phyloP scores from a whole-genome alignment of 2,329 filamentous ascomycete genomes.

The Epichloe baconii region DNA sequence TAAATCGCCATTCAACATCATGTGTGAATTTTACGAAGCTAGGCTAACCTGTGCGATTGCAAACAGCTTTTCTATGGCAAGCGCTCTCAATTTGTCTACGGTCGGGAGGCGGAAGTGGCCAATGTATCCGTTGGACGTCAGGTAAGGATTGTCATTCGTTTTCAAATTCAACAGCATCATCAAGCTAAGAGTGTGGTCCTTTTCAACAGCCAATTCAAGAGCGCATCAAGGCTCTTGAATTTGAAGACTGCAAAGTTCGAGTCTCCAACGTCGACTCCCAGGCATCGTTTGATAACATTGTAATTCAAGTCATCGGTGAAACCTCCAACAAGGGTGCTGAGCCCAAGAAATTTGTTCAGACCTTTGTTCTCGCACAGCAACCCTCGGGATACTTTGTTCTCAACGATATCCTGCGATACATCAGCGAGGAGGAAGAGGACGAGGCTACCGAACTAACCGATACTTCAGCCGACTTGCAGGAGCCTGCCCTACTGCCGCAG shows the following conservation, averaged over 20 bases:
- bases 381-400: constrained; percentile 95
- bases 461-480: constrained; percentile 12
- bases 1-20: constrained; percentile 24
- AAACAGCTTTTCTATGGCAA: constrained; percentile 83
- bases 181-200: constrained; percentile 6
- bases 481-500: constrained; percentile 17
- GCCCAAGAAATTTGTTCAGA: constrained; percentile 94
- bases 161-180: neutral
- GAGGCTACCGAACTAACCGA: constrained; percentile 30
- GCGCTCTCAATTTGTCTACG: constrained; percentile 87
- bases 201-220: constrained; percentile 71
- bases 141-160: constrained; percentile 32
- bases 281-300: constrained; percentile 80
- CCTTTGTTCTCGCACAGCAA: constrained; percentile 91
- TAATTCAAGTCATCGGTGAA: constrained; percentile 96
- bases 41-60: neutral
- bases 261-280: constrained; percentile 97
- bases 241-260: constrained; percentile 96
- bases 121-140: constrained; percentile 76
- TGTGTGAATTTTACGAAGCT: neutral
- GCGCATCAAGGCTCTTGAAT: constrained; percentile 82
- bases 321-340: constrained; percentile 88
- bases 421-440: constrained; percentile 72
- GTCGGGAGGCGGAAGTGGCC: constrained; percentile 78
- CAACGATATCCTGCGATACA: constrained; percentile 94